A percentile compares a stretch with the other conserved stretches of the same genome.
These are phyloP conservation scores for Ligustrum vulgare DNA, from an alignment of 257 asterid species.

Conservation along the genomic window DNA sequence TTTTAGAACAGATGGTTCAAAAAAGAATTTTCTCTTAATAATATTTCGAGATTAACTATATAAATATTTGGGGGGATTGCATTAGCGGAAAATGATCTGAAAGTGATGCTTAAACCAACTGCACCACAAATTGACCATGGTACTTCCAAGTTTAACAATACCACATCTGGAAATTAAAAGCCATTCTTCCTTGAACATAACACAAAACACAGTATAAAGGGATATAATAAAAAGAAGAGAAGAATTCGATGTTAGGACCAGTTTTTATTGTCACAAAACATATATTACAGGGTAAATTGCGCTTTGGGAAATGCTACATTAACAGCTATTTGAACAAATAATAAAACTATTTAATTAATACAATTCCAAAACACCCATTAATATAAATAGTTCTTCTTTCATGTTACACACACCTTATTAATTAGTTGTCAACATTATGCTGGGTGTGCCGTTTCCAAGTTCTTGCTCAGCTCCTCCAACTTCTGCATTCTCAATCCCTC, in stretches of 20 bases:
- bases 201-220: not conserved
- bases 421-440: constrained; percentile 36
- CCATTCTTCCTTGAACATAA: not conserved
- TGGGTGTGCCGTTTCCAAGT: constrained; percentile 66
- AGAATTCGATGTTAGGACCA: constrained; percentile 52
- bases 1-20: too few relatives aligned
- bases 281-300: constrained; percentile 42
- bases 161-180: not conserved
- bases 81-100: not conserved
- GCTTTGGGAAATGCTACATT: constrained; percentile 46
- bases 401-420: constrained; percentile 37
- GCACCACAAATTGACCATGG: not conserved
- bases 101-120: not conserved
- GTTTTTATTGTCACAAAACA: constrained; percentile 72
- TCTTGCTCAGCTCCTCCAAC: constrained; percentile 99
- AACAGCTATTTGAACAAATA: constrained; percentile 51
- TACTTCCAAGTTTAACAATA: not conserved
- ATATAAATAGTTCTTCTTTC: too few relatives aligned
- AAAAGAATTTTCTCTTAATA: too few relatives aligned
- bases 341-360: constrained; percentile 39
- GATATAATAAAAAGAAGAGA: not conserved
- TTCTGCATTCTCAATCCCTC: constrained; percentile 89
- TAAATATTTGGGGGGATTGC: not conserved
- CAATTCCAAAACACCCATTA: constrained; percentile 8
- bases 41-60: too few relatives aligned